Evolutionary conservation across 805 yeast genomes (phyloP), one percentile per base, ranked within the genome.

Genomic region (Kockiozyma suomiensis): DNA sequence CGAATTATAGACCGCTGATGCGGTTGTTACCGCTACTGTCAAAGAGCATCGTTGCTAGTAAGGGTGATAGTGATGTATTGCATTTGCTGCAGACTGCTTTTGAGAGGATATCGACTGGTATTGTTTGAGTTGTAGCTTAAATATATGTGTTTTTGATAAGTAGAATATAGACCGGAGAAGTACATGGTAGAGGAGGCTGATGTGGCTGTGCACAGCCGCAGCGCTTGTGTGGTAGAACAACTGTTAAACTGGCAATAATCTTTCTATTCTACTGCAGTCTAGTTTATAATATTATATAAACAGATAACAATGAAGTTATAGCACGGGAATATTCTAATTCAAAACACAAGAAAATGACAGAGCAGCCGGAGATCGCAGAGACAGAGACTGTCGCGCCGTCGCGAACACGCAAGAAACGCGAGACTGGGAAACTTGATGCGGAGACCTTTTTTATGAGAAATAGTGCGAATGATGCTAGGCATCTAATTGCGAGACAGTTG

Each of bases 11-110:
- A n/a, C 66, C 66, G 41, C 30, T 62, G 30, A 30, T 60, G 54
- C 46, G 59, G 37, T 30, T 62, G 26, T 32, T 62, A 41, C 66
- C 66, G 40, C 21, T 62, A 38, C 59, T 62, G n/a, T 62, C 66
- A 3, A 62, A 60, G 40, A 66, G 65, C 37, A 50, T 62, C 19
- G 61, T 60, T 15, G 66, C 61, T 23, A 54, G 60, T 43, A 62
- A 57, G 28, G 57, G 50, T 5, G 66, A 62, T 32, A 41, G 40
- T 25, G 61, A 37, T 5, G 64, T 61, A 6, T 30, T 62, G 46
- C 52, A 61, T 33, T 32, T 62, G 37, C 38, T 62, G 42, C 66
- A 62, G 42, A 59, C 53, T 4, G 53, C 52, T 25, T 62, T 62
- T 56, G 66, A 61, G 48, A 38, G 54, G 30, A 59, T 62, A 15